These are phyloP conservation scores for Fusarium succisae DNA, from an alignment of 2,329 filamentous ascomycete species.

Conservation along the genomic window DNA sequence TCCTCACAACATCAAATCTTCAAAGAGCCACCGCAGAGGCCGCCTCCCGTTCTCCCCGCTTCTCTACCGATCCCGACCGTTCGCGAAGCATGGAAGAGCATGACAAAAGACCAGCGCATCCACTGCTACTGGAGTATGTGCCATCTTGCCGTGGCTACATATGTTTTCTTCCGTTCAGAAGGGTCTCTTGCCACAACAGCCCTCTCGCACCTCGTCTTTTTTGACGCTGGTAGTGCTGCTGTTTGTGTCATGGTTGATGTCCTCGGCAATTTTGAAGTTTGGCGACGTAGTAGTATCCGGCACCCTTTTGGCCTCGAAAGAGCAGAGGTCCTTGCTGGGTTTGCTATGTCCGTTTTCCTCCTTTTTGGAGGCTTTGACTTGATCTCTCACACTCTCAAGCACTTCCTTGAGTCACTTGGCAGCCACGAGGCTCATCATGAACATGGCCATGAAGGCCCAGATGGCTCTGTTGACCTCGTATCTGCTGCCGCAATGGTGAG, in stretches of 20 bases:
- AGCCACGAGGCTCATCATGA: slow-evolving; percentile 77
- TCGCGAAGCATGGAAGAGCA: slow-evolving; percentile 86
- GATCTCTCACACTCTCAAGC: slow-evolving; percentile 91
- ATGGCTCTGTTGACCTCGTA: slow-evolving; percentile 83
- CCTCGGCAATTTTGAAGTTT: slow-evolving; percentile 95
- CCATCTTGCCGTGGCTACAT: slow-evolving; percentile 83
- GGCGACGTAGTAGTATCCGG: slow-evolving; percentile 90
- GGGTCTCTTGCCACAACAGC: slow-evolving; percentile 92
- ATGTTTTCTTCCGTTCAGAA: slow-evolving; percentile 85
- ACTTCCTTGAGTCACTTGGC: slow-evolving; percentile 76
- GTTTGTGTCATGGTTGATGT: slow-evolving; percentile 94
- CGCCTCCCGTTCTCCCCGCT: slow-evolving; percentile 88
- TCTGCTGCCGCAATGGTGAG: slow-evolving; percentile 83
- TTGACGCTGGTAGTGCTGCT: slow-evolving; percentile 91
- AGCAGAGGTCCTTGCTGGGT: slow-evolving; percentile 92
- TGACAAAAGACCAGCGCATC: slow-evolving; percentile 86
- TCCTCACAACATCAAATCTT: slow-evolving; percentile 92
- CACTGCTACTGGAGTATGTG: slow-evolving; percentile 90
- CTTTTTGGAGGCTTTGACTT: slow-evolving; percentile 98
- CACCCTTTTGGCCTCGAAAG: slow-evolving; percentile 95
- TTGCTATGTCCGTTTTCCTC: slow-evolving; percentile 94
- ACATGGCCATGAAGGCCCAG: slow-evolving; percentile 70
- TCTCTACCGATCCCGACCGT: slow-evolving; percentile 92
- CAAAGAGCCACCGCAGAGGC: slow-evolving; percentile 85
- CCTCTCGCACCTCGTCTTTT: slow-evolving; percentile 91